phyloP scores from a whole-genome alignment of 805 yeast genomes.

The Osmozyma mogii region DNA sequence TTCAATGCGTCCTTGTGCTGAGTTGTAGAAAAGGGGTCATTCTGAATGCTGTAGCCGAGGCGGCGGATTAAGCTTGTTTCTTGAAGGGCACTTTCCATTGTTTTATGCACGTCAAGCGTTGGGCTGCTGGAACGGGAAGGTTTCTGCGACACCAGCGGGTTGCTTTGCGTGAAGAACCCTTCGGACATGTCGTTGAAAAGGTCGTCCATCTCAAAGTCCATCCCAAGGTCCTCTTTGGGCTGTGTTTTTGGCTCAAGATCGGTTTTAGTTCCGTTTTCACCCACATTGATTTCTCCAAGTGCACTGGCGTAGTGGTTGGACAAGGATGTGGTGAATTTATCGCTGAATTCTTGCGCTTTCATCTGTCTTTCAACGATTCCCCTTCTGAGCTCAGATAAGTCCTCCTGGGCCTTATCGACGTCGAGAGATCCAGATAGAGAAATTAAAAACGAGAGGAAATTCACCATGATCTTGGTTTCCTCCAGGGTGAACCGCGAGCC shows the following conservation, averaged over 20 bases:
- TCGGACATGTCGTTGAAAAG: conserved; percentile 12
- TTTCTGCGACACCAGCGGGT: no score
- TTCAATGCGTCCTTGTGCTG: no score
- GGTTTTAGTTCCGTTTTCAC: background rate
- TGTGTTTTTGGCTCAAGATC: conserved; percentile 1
- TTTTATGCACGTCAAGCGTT: no score
- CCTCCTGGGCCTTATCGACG: conserved; percentile 1
- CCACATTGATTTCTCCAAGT: background rate
- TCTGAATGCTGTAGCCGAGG: no score
- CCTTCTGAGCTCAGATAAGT: background rate
- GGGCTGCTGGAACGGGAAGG: no score
- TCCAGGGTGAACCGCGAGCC: conserved; percentile 3
- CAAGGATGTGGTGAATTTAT: conserved; percentile 5
- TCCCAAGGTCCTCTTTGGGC: conserved; percentile 7
- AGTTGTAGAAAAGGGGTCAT: no score
- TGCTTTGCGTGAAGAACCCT: no score
- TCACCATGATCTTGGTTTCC: conserved; percentile 8
- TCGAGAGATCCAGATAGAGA: conserved; percentile 2
- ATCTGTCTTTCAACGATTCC: no score
- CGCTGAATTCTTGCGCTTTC: no score
- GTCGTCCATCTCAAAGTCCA: conserved; percentile 13
- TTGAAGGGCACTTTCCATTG: no score
- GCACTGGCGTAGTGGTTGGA: conserved; percentile 10
- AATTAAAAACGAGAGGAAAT: conserved; percentile 6
- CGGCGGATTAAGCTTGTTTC: no score